Percentiles rank a stretch among this genome's conserved stretches.
Evolutionary conservation across 2,329 filamentous ascomycete species (phyloP).

Genomic region (Penicillium hesseltinei): DNA sequence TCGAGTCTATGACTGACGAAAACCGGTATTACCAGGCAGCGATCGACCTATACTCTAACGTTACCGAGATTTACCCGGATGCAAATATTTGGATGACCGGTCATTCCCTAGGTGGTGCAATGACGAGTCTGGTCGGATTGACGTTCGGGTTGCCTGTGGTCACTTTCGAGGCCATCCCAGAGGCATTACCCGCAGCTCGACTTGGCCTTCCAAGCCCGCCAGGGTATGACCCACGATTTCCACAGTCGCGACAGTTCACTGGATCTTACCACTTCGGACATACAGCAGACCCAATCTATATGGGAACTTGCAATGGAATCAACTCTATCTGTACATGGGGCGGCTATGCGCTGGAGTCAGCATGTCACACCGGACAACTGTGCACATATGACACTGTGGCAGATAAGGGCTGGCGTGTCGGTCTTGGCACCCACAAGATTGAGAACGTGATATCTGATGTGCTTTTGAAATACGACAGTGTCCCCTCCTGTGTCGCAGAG

Average conservation of each 20-base stretch:
- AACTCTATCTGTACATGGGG: conserved; percentile 86
- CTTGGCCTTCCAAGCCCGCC: conserved; percentile 84
- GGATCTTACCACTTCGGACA: conserved; percentile 90
- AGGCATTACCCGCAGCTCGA: conserved; percentile 79
- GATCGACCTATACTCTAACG: conserved; percentile 86
- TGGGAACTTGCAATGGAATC: conserved; percentile 88
- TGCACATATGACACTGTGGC: conserved; percentile 91
- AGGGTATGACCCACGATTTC: conserved; percentile 66
- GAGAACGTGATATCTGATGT: conserved; percentile 84
- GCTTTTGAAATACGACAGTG: conserved; percentile 74
- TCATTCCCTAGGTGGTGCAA: conserved; percentile 87
- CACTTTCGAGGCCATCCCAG: conserved; percentile 89
- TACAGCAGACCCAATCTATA: conserved; percentile 91
- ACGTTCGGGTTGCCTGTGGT: conserved; percentile 90
- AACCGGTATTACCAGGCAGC: conserved; percentile 89
- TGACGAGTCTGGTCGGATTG: conserved; percentile 81
- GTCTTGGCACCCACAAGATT: conserved; percentile 88
- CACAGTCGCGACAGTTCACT: conserved; percentile 70
- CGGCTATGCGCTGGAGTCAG: conserved; percentile 88
- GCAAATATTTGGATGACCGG: conserved; percentile 86
- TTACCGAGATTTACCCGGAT: conserved; percentile 81
- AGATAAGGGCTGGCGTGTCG: conserved; percentile 89
- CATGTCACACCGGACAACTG: conserved; percentile 85
- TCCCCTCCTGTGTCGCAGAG: conserved; percentile 73
- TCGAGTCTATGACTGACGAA: conserved; percentile 71